Base-by-base conservation (phyloP, 2,329 filamentous ascomycete genomes). In the Fusarium subglutinans region DNA sequence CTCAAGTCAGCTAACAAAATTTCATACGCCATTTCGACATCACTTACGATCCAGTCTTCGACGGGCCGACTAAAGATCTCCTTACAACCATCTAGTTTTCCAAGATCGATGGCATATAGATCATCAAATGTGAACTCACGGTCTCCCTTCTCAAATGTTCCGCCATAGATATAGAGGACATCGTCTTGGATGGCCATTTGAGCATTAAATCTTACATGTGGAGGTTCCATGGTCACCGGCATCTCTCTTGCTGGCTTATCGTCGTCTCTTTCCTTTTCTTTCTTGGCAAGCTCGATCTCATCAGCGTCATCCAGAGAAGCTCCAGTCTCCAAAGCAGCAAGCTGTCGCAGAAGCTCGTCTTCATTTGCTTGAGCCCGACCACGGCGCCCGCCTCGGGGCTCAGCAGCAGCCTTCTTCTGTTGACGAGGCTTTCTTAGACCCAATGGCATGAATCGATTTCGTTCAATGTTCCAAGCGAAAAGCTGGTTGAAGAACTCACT, bases 91-190 rank as follows among this genome's bases (percentile, higher is more conserved):
- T 98, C 95, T 69, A 99, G 87, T 82, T 98, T 98, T 68, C 93
- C 95, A n/a, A 99, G 87, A 79, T 99, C 95, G 68, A 98, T 91
- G 5, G 94, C 92, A 83, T 97, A 97, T 82, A 99, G 87, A 78
- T 99, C 96, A 77, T 98, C 95, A 82, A 98, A 98, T 0, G 95
- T 98, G 79, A 93, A 98, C 82, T 99, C 96, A 28, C 94, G 90
- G 78, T 99, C 96, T 24, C 94, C 96, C 80, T 97, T 96, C 80
- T 99, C 96, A 78, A 93, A 98, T 0, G 96, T 99, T 24, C 96
- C 96, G 37, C 96, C 95, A 79, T 97, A 98, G 61, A 98, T 94
- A 83, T 96, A 99, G 2, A 98, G 87, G 14, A 94, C 91, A 81
- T 99, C 96, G 74, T 95, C 94, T 82, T 98, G 95, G 2, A 98